Base-by-base conservation (phyloP, 352 stramenopile species). In the Pythium myriotylum region DNA sequence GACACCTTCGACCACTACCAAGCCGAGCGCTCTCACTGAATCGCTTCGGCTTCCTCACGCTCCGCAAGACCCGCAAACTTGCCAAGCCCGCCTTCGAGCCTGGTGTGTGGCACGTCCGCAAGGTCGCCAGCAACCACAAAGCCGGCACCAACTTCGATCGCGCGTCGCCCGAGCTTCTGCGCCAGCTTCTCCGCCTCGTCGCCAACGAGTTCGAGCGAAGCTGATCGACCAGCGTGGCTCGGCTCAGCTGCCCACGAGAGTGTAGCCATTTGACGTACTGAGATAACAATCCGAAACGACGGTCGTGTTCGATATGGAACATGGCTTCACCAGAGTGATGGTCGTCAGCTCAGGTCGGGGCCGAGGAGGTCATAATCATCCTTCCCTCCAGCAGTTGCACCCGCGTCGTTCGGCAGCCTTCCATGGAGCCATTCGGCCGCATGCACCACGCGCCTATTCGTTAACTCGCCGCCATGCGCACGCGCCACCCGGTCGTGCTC, bases 401-500 rank as follows among this genome's bases (percentile, higher is more conserved):
- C 23, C 14, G 41, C 59, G 19, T 9, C 22, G 26, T 59, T 59
- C 52, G 52, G 19, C 51, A 49, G 37, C 16, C 10, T 41, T 59
- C 42, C 22, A 29, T 51, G 20, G 29, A 52, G 43, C 43, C 43
- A 29, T 50, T 32, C 29, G n/a, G 10, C n/a, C n/a, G n/a, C n/a
- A n/a, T n/a, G n/a, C n/a, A n/a, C n/a, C n/a, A n/a, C n/a, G n/a
- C n/a, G n/a, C n/a, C 4, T 43, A 43, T 43, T 20, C 29, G 5
- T 10, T 35, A 13, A 23, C 46, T 37, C n/a, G 17, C 12, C 51
- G n/a, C 22, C 23, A 40, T 32, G 46, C 46, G 46, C 14, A 88
- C 78, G 54, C 77, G 71, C 60, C 76, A 74, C 56, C 78, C 81
- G 6, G 79, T 86, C 52, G 81, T 89, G 20, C 62, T 91, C 29